Evolutionary conservation across 345 rosid genomes (phyloP).

Genomic region (Orychophragmus violaceus): DNA sequence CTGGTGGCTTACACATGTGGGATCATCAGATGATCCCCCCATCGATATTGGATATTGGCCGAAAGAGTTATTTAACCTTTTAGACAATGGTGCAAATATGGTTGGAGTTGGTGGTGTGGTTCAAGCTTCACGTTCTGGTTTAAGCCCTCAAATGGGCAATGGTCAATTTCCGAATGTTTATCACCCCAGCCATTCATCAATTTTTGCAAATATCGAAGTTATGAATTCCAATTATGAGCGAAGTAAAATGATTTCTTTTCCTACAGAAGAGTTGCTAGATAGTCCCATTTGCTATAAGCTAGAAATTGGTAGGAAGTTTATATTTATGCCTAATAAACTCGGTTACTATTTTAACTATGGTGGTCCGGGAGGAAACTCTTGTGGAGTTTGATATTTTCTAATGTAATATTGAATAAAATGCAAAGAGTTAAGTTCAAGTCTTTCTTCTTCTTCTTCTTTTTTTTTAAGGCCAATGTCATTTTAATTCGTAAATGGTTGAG

Average conservation of each 20-base stretch:
- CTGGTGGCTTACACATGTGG: not conserved
- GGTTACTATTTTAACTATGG: not conserved
- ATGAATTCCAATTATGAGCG: not conserved
- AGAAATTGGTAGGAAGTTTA: not conserved
- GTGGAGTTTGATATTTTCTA: not conserved
- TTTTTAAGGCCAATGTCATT: not conserved
- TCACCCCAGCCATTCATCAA: not conserved
- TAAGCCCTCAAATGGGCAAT: slow-evolving; percentile 13
- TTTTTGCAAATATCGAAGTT: not conserved
- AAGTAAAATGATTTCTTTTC: not conserved
- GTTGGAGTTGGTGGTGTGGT: slow-evolving; percentile 5
- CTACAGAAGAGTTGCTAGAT: not conserved
- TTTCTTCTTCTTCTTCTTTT: not conserved
- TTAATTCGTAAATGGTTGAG: not conserved
- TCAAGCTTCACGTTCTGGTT: not conserved
- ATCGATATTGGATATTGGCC: slow-evolving; percentile 6
- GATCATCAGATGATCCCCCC: accelerated
- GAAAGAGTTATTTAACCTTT: not conserved
- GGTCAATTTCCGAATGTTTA: not conserved
- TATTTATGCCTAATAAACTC: not conserved
- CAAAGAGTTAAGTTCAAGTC: not conserved
- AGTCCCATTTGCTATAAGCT: slow-evolving; percentile 9
- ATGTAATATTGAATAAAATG: not conserved
- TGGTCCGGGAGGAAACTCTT: not conserved
- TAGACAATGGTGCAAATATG: not conserved